Evolutionary conservation across 768 basidiomycete genomes (phyloP), one percentile per base, ranked within the genome.

Genomic region (Pleurotus salmoneostramineus): DNA sequence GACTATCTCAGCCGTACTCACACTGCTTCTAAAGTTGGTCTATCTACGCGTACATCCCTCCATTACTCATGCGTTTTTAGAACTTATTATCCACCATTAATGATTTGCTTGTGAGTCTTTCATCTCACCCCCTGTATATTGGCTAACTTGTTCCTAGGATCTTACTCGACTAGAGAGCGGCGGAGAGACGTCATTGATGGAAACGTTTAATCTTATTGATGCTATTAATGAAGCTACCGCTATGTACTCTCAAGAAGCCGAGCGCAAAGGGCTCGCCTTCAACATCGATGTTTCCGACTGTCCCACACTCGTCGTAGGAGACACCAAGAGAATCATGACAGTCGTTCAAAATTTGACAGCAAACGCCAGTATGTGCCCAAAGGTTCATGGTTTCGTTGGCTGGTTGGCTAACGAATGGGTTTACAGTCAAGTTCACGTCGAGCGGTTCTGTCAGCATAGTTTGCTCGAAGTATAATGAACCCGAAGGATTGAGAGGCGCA

Each of bases 31-130:
- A 90, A 89, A 72, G 86, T 81, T 51, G 60, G 58, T 61, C 10
- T 10, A 8, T 32, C 40, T 36, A 0, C 11, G 32, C 21, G 17
- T 42, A 10, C n/a, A n/a, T n/a, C n/a, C n/a, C 57, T 5, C 15
- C 54, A 6, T 42, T 33, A 51, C 31, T 46, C 6, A 21, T 33
- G 47, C 45, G 50, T 43, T 34, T 45, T 52, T 34, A 50, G 21
- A 84, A 84, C 58, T 71, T 93, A 17, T 71, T 93, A 3, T 92
- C 91, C 72, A 89, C 90, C 3, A 91, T 93, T 69, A 92, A 92
- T 66, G 90, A 93, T 69, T 73, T 93, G 7, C 74, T 93, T 64
- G 83, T 84, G 55, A 11, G 74, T 62, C 10, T 12, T n/a, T n/a
- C n/a, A n/a, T n/a, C n/a, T n/a, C n/a, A n/a, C n/a, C n/a, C n/a